Evolutionary conservation across 73 alveolate genomes (phyloP).

Genomic region (Paramecium caudatum): DNA sequence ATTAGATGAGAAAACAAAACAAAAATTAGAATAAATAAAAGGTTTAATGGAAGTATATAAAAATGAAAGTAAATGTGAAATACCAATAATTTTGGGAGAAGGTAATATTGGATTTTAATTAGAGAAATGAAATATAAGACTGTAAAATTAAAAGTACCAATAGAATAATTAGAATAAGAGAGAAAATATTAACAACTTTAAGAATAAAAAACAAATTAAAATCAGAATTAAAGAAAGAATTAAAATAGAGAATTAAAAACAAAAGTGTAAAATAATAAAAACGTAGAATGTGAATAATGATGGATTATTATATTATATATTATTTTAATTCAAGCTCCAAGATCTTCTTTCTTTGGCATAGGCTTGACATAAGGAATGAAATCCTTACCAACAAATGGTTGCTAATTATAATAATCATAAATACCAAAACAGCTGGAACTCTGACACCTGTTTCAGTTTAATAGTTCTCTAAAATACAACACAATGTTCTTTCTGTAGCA

Average conservation of each 20-base stretch:
- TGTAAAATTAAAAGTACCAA: neutral
- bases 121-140: neutral
- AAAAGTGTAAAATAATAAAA: neutral
- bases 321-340: neutral
- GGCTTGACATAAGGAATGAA: slow-evolving; percentile 73
- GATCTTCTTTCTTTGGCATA: slow-evolving; percentile 73
- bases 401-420: neutral
- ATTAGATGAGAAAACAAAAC: neutral
- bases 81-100: slow-evolving; percentile 21
- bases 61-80: slow-evolving; percentile 36
- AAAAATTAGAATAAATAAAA: slow-evolving; percentile 4
- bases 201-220: neutral
- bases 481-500: slow-evolving; percentile 98
- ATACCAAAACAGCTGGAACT: slow-evolving; percentile 93
- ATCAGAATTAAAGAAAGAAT: neutral
- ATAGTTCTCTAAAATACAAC: slow-evolving; percentile 98
- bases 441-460: slow-evolving; percentile 96
- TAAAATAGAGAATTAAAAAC: neutral
- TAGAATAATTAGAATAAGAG: neutral
- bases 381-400: slow-evolving; percentile 75
- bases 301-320: slow-evolving; percentile 24
- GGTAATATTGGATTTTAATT: neutral
- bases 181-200: neutral
- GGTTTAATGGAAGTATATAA: neutral
- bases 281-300: neutral